Base-by-base conservation (phyloP, 768 basidiomycete genomes). In the Suillus cothurnatus region DNA sequence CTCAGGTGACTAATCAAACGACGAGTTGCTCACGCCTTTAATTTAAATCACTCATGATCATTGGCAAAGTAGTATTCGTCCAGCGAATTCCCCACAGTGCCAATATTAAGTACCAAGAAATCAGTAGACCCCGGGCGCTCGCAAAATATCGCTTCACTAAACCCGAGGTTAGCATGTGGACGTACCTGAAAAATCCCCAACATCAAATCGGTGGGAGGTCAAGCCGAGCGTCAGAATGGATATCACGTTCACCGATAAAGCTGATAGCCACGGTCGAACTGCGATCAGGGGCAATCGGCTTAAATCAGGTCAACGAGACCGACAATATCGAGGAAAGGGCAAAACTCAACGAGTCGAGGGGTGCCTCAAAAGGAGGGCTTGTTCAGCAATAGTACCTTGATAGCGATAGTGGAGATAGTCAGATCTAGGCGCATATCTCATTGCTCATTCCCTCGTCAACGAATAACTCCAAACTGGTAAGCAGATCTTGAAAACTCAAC, bases 401-500 rank as follows among this genome's bases (percentile, higher is more conserved):
- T 32, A 31, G 2, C 34, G 34, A 23, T 12, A 55, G 57, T 38
- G 28, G 6, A 31, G 21, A 59, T 39, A 41, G 19, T 58, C 6
- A 21, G 38, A 15, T 59, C 58, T 59, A 31, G 19, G 39, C 6
- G 26, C 28, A 28, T 21, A 21, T 21, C 58, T 59, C 39, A 59
- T 59, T 32, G 21, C 39, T 59, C 19, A 59, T 59, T 59, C 58
- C 39, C 58, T 59, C 58, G 19, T 39, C 57, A 43, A 59, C 41
- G 28, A 59, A 59, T 41, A 6, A 39, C 26, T 39, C 11, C 39
- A 41, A 39, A 41, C 57, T 17, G 38, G 19, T 21, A 59, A 31
- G 39, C 39, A 59, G 39, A 67, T 49, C 36, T 65, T 72, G 47
- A 66, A 9, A 61, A 76, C 74, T 77, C 70, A 76, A 69, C 74